Evolutionary conservation across 2,329 filamentous ascomycete genomes (phyloP), one percentile per base, ranked within the genome.

Genomic region (Zymoseptoria brevis): DNA sequence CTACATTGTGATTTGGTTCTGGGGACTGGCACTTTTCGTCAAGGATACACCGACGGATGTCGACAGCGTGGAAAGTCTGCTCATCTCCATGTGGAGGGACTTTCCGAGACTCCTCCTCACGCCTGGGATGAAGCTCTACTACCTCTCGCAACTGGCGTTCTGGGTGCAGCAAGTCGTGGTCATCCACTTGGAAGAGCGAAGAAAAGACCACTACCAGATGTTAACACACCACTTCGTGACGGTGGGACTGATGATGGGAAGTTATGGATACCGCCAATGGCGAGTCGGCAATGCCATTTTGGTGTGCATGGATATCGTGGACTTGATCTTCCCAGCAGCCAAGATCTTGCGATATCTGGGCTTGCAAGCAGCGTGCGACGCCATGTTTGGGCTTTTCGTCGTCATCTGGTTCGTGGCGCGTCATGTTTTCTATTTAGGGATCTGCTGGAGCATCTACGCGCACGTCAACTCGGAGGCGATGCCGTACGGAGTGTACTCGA

Each of bases 201-300:
- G 94, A 69, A 97, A 97, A 77, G 94, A 99, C 69, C 88, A 96
- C 75, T 88, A 85, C 78, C 93, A 97, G 75, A 97, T 97, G 94
- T 85, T 97, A 66, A 87, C 85, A 19, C 94, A 97, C 74, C 94
- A 99, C 76, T 83, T 96, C 71, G 86, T 97, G 72, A 99, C 94
- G 19, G 89, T 87, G 69, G 79, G 80, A 4, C 84, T 99, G 51
- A 86, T 99, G 64, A 85, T 86, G 59, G 82, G 86, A 30, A 93
- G 88, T 64, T 97, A 97, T 73, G 83, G 86, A 65, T 96, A 95
- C 73, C 87, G 93, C 71, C 86, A 90, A 71, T 95, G 88, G 58
- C 87, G 89, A 53, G 89, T 96, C 26, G 93, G 90, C 57, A 94
- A 92, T 70, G 82, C 96, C 53, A 90, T 97, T 61, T 79, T 99